Evolutionary conservation across 2,329 filamentous ascomycete genomes (phyloP).

Genomic region (Cercospora sojina): DNA sequence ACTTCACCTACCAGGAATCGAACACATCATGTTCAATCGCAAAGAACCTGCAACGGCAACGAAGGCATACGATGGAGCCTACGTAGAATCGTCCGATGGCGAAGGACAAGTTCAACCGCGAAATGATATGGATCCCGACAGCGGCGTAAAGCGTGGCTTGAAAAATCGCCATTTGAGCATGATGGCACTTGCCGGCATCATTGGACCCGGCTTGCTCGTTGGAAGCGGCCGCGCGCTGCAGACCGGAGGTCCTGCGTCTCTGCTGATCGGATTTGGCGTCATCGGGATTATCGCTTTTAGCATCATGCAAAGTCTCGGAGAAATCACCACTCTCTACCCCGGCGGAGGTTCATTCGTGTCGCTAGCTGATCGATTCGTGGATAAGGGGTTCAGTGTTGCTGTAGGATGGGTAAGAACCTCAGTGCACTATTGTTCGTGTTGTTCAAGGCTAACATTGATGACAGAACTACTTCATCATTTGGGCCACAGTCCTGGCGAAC

Average conservation of each 20-base stretch:
- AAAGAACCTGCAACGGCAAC: constrained; percentile 8
- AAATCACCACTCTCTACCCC: constrained; percentile 71
- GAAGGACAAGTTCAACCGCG: constrained; percentile 3
- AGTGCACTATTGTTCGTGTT: neutral
- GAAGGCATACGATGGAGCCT: constrained; percentile 1
- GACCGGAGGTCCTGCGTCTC: constrained; percentile 67
- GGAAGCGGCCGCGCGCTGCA: constrained; percentile 68
- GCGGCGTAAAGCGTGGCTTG: constrained; percentile 66
- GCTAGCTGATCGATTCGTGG: constrained; percentile 68
- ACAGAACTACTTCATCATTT: constrained; percentile 66
- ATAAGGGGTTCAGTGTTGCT: constrained; percentile 66
- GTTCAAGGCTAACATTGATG: neutral
- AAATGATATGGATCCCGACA: constrained; percentile 54
- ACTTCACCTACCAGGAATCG: neutral
- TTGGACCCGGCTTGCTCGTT: constrained; percentile 69
- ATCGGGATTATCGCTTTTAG: constrained; percentile 67
- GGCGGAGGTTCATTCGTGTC: constrained; percentile 70
- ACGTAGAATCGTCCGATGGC: neutral
- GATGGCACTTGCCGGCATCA: constrained; percentile 52
- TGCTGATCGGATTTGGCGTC: constrained; percentile 71
- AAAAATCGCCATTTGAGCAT: constrained; percentile 68
- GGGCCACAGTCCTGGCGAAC: constrained; percentile 64
- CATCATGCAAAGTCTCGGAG: constrained; percentile 72
- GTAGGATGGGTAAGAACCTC: constrained; percentile 56
- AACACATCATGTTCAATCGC: neutral